phyloP scores from a whole-genome alignment of 306 rosid genomes.

The Inga oerstediana region DNA sequence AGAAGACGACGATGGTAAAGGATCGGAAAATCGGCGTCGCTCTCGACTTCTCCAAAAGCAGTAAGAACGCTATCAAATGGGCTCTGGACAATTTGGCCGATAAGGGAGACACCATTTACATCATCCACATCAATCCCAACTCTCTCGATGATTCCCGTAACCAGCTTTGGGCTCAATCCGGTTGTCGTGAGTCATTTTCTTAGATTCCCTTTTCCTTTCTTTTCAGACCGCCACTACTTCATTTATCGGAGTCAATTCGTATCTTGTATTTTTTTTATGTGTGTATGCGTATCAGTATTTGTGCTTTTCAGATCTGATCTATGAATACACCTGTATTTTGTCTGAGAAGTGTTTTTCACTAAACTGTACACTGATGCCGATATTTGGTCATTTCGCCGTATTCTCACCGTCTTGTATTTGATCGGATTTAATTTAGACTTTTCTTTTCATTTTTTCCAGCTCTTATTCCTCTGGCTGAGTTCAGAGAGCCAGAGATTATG shows the following conservation, averaged over 20 bases:
- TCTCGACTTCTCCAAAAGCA: slow-evolving; percentile 77
- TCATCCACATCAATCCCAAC: slow-evolving; percentile 60
- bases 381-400: background rate
- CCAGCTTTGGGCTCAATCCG: slow-evolving; percentile 57
- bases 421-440: slow-evolving; percentile 9
- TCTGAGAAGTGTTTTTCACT: background rate
- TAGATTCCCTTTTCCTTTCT: background rate
- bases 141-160: slow-evolving; percentile 49
- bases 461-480: slow-evolving; percentile 72
- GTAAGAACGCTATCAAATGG: slow-evolving; percentile 88
- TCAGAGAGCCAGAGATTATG: slow-evolving; percentile 56
- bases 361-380: background rate
- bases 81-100: slow-evolving; percentile 76
- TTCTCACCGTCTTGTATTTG: background rate
- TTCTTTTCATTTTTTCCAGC: slow-evolving; percentile 43
- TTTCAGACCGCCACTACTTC: background rate
- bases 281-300: background rate
- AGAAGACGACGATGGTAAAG: slow-evolving; percentile 55
- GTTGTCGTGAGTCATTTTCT: slow-evolving; percentile 62
- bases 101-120: slow-evolving; percentile 73
- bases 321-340: background rate
- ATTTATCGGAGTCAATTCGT: background rate
- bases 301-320: background rate
- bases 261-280: background rate
- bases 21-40: slow-evolving; percentile 84